Percentiles rank a stretch among this genome's conserved stretches.
Conservation (phyloP, 306 rosid genomes). For the Betula pendula region DNA sequence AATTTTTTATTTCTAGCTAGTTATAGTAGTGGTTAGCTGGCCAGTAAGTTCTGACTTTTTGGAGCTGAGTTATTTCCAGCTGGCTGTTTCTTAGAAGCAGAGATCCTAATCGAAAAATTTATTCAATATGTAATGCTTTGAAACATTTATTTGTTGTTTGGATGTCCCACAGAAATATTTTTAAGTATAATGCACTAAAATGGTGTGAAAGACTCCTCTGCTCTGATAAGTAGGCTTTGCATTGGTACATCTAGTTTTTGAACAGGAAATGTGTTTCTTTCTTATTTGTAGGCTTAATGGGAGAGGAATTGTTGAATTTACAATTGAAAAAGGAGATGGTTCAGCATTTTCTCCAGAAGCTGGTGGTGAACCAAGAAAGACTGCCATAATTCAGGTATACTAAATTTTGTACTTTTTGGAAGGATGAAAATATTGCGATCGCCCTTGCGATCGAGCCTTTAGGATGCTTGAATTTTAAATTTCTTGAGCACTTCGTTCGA, state of each 20-base stretch:
- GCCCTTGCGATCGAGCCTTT: too few relatives aligned
- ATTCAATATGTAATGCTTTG: background rate
- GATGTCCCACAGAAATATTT: background rate
- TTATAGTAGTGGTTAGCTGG: background rate
- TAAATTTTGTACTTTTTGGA: background rate
- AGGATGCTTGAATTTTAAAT: too few relatives aligned
- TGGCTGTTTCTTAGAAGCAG: background rate
- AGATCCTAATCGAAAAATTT: background rate
- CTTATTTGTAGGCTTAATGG: conserved; percentile 68
- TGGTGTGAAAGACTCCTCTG: background rate
- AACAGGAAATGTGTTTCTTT: conserved; percentile 20
- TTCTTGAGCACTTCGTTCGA: too few relatives aligned
- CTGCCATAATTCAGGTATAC: conserved; percentile 72
- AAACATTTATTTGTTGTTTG: conserved; percentile 1
- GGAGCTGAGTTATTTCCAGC: background rate
- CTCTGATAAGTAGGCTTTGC: background rate
- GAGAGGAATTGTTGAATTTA: conserved; percentile 86
- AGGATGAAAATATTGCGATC: background rate
- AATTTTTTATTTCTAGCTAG: too few relatives aligned
- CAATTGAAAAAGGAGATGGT: conserved; percentile 77
- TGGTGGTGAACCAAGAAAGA: conserved; percentile 73
- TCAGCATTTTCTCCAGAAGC: conserved; percentile 78
- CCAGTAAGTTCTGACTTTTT: background rate
- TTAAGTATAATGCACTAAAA: background rate
- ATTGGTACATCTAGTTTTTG: background rate